These are phyloP conservation scores for Botrytis aclada DNA, from an alignment of 2,329 filamentous ascomycete species.

Conservation along the genomic window DNA sequence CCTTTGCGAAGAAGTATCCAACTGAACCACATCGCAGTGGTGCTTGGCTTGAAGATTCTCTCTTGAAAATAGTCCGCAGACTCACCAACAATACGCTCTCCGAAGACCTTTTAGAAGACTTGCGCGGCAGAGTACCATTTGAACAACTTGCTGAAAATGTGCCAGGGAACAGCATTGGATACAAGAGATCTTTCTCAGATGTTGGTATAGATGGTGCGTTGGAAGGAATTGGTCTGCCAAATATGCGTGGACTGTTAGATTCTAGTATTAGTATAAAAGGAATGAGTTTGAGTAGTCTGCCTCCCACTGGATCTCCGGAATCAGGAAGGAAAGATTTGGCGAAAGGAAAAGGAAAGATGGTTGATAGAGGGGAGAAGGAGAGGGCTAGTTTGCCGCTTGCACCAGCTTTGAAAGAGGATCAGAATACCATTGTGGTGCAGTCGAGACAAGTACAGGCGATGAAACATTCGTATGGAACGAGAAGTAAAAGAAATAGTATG, in stretches of 20 bases:
- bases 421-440: background rate
- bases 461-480: conserved; percentile 14
- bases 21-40: background rate
- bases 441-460: background rate
- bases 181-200: conserved; percentile 15
- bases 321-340: background rate
- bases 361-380: background rate
- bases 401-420: background rate
- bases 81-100: background rate
- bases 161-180: conserved; percentile 12
- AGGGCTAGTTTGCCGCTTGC: background rate
- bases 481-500: background rate
- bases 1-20: background rate
- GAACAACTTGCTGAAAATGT: conserved; percentile 3
- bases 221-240: background rate
- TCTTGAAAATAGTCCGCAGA: background rate
- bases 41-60: background rate
- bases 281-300: conserved; percentile 13
- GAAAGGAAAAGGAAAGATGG: conserved; percentile 8
- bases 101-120: background rate
- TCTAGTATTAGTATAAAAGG: conserved; percentile 10
- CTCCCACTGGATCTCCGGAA: conserved; percentile 13
- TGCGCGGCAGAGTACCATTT: conserved; percentile 9
- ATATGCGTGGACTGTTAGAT: conserved; percentile 3
- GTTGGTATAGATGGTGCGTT: background rate